Evolutionary conservation across 2,329 filamentous ascomycete species (phyloP), one percentile per base, ranked within the genome.

Genomic region (Monilinia vaccinii-corymbosi): DNA sequence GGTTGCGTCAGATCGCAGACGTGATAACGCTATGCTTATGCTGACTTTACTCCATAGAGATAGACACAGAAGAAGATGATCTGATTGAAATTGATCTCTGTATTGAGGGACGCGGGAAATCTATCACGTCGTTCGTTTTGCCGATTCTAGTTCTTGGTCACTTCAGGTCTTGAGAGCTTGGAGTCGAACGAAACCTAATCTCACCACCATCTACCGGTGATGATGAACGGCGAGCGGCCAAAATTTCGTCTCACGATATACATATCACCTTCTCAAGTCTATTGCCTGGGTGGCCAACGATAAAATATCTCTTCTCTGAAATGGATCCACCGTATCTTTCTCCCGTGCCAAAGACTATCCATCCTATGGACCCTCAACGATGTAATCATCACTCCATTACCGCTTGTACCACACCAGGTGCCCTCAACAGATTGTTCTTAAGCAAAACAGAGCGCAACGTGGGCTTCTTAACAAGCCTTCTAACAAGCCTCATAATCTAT

Each of bases 321-420:
- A 48, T 32, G 28, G 4, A 48, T 5, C 18, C 10, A 31, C 11
- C 25, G 0, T 18, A 16, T 8, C 25, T 31, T 18, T 32, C 18
- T 3, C 28, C 8, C 4, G 5, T 32, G 10, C 13, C 16, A 11
- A 10, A 47, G 18, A 31, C 45, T 2, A 48, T 32, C 4, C 18
- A n/a, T n/a, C n/a, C n/a, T 28, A n/a, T n/a, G 18, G 18, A 31
- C 9, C 3, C 2, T 23, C 4, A 60, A 65, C 53, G 42, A 21
- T n/a, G 45, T 63, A 36, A 52, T 66, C 14, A 67, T 68, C 23
- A 71, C 68, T 50, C 44, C 67, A 45, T 44, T 63, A 21, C 65
- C 68, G 59, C 61, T 66, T 42, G 65, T 69, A 49, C 66, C 64
- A 48, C 64, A 67, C 56, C 60, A 64, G 61, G 60, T 64, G 14